These are phyloP conservation scores for Curvularia spicifera DNA, from an alignment of 2,329 filamentous ascomycete genomes.

Conservation along the genomic window DNA sequence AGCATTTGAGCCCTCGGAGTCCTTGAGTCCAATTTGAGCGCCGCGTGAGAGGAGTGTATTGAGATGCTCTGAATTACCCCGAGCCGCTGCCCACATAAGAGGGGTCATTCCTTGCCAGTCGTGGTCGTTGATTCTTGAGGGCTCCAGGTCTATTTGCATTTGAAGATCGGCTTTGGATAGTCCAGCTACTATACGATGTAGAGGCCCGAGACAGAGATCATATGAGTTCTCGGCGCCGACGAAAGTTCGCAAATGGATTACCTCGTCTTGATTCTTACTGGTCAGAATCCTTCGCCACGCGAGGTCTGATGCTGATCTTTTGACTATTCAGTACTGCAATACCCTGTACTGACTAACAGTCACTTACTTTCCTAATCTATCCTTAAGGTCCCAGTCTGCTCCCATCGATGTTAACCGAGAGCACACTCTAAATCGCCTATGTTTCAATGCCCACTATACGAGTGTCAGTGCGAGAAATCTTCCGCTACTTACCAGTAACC, in stretches of 20 bases:
- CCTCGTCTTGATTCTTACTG: not conserved
- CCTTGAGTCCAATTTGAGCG: not conserved
- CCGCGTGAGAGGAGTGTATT: not conserved
- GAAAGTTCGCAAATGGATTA: not conserved
- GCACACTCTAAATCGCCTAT: not conserved
- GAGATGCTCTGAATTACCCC: not conserved
- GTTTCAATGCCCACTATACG: not conserved
- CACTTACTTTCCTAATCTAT: not conserved
- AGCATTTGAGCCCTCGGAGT: not conserved
- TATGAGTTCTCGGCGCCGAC: not conserved
- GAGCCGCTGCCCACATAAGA: not conserved
- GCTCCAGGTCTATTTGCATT: not conserved
- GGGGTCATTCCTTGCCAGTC: not conserved
- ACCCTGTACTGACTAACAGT: not conserved
- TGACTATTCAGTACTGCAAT: not conserved
- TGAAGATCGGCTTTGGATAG: not conserved
- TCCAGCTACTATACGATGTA: not conserved
- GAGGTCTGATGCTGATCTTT: not conserved
- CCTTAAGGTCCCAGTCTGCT: not conserved
- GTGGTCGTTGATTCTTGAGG: not conserved
- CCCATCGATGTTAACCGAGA: not conserved
- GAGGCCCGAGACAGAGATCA: not conserved
- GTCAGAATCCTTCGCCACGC: not conserved
- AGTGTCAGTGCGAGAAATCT: not conserved
- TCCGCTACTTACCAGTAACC: too few species aligned